Evolutionary conservation across 345 rosid genomes (phyloP), one percentile per base, ranked within the genome.

Genomic region (Pistacia vera): DNA sequence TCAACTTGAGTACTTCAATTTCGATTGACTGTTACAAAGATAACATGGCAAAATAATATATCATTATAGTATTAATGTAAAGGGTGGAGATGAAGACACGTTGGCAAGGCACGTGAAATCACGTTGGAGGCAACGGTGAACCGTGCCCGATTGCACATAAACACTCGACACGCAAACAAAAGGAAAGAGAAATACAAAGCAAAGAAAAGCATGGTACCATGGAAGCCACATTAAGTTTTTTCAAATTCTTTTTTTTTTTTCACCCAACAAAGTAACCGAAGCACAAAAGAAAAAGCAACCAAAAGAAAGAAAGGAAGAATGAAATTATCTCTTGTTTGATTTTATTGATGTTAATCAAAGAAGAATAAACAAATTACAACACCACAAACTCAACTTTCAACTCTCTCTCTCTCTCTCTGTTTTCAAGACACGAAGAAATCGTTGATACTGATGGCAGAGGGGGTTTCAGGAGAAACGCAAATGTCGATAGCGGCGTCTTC

Each of bases 401-500:
- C 57, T 18, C 16, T 49, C 54, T 49, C 54, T 10, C 13, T 10
- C 16, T 8, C 54, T 52, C 7, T 41, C 46, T 41, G 46, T 41
- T 41, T 41, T 41, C 46, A 41, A 41, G 46, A 41, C 46, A 41
- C 9, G 1, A 41, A 7, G 8, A 41, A 5, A 41, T 11, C 4
- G 36, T 2, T 18, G 8, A 44, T 3, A 33, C 20, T 4, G 62
- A 33, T 48, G 20, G 69, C 64, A 70, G 66, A 55, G 65, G 83
- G 36, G 16, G 59, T 82, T 76, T 88, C 88, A 2, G 77, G 74
- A n/a, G 98, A 93, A 88, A 90, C 91, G 60, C 90, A 86, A 85
- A 78, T 83, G 82, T 74, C 92, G 0, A 81, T 90, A 6, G 88
- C 88, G 36, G 89, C 92, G 28, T 81, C 96, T 44, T 83, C 93